Conservation (phyloP, 2,329 filamentous ascomycete species). For the Aspergillus thermomutatus region DNA sequence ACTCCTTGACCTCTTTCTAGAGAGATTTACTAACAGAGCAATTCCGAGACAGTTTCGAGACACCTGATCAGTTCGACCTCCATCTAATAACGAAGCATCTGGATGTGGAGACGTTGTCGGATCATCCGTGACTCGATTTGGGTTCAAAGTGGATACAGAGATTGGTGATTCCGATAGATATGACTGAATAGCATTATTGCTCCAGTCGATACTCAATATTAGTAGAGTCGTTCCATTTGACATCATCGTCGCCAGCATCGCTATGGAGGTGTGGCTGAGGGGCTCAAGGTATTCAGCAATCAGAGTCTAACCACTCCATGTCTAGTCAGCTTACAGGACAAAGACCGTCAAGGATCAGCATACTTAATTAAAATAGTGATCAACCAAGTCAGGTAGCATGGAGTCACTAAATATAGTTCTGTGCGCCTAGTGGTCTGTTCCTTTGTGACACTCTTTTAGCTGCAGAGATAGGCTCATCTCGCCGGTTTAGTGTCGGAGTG, state of each 20-base stretch:
- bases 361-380: neutral
- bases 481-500: neutral
- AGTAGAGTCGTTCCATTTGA: neutral
- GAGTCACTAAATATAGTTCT: neutral
- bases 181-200: neutral
- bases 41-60: conserved; percentile 1
- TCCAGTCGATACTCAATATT: neutral
- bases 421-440: neutral
- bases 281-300: neutral
- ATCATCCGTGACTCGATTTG: conserved; percentile 9
- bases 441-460: neutral
- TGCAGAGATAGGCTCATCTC: neutral
- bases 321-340: neutral
- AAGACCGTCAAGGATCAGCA: neutral
- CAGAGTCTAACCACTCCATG: too few relatives aligned
- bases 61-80: conserved; percentile 12
- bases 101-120: conserved; percentile 12
- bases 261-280: neutral
- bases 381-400: neutral
- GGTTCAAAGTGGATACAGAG: neutral
- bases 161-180: neutral
- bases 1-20: neutral
- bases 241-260: neutral
- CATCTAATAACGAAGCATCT: conserved; percentile 15
- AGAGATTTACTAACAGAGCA: neutral